A percentile compares a stretch with the other conserved stretches of the same genome.
These are phyloP conservation scores for Cordyceps cicadae DNA, from an alignment of 2,329 filamentous ascomycete species.

Conservation along the genomic window DNA sequence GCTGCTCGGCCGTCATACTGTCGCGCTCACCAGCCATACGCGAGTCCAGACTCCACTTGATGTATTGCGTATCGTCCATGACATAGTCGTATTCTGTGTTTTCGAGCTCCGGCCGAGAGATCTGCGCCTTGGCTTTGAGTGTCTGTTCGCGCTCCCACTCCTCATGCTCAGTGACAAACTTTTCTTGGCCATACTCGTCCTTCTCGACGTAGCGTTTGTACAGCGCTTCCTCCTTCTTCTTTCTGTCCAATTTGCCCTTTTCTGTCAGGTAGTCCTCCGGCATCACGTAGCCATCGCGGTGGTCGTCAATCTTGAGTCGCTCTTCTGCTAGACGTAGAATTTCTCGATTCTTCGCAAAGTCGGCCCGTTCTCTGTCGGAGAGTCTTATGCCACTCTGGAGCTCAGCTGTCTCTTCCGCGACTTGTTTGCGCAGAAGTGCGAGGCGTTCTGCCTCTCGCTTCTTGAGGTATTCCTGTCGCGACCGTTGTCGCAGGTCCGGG, in stretches of 20 bases:
- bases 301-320: conserved; percentile 78
- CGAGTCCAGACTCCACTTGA: conserved; percentile 74
- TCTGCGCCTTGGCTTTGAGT: conserved; percentile 79
- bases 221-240: conserved; percentile 80
- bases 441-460: conserved; percentile 84
- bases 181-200: conserved; percentile 80
- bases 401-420: conserved; percentile 79
- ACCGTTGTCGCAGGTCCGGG: conserved; percentile 71
- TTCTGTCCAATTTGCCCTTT: conserved; percentile 79
- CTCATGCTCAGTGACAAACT: conserved; percentile 86
- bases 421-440: conserved; percentile 79
- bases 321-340: conserved; percentile 75
- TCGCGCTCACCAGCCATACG: conserved; percentile 64
- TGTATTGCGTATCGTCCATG: conserved; percentile 80
- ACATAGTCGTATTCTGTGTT: conserved; percentile 89
- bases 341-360: conserved; percentile 84
- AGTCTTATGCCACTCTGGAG: conserved; percentile 66
- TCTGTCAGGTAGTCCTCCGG: conserved; percentile 94
- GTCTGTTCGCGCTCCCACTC: conserved; percentile 93
- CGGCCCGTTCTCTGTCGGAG: conserved; percentile 70
- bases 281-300: conserved; percentile 84
- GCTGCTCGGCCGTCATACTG: conserved; percentile 68
- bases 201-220: conserved; percentile 85
- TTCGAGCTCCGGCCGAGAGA: conserved; percentile 63
- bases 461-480: conserved; percentile 85